Base-by-base conservation (phyloP, 2,329 filamentous ascomycete genomes). In the Penicillium expansum region DNA sequence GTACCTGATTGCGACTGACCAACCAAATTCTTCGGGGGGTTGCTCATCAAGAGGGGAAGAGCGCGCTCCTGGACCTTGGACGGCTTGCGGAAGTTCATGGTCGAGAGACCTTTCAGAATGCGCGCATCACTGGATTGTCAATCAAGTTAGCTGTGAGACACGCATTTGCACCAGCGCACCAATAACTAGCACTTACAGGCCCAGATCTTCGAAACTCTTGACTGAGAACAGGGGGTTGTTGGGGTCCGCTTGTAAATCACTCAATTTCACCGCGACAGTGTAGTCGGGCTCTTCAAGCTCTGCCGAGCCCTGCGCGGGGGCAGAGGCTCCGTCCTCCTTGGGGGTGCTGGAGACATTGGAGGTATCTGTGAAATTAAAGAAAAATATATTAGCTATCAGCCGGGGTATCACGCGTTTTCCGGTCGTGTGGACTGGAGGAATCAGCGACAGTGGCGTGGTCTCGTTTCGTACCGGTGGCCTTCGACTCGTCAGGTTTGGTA, bases 1-100 rank as follows among this genome's bases (percentile, higher is more conserved):
- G 94, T 99, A 67, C 94, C 94, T 2, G 94, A 99, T 76, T 99
- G 94, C n/a, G 94, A 99, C 77, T 99, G 94, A 4, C 92, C 94
- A 70, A 99, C 93, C 83, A 99, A 89, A 76, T 97, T 97, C 63
- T 83, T 83, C 0, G 93, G 89, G n/a, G 94, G 93, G 70, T 96
- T 82, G 67, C 84, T 80, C 62, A 99, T 84, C 70, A 99, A 89
- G 54, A 99, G 82, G 29, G 94, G 94, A 18, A 99, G 83, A 1
- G 94, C 94, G 67, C 89, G 91, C 75, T 96, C 94, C 79, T 99
- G 94, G 64, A 99, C 96, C 79, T 99, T 99, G 55, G 94, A 97
- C 0, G 94, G 94, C 76, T 95, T 96, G 69, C 87, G 84, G 80
- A 97, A 97, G 77, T 89, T 89, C 83, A 97, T 89, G 52, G 84